Percentiles rank a stretch among this genome's conserved stretches.
Conservation (phyloP, 2,329 filamentous ascomycete genomes). For the Chaetomium strumarium region DNA sequence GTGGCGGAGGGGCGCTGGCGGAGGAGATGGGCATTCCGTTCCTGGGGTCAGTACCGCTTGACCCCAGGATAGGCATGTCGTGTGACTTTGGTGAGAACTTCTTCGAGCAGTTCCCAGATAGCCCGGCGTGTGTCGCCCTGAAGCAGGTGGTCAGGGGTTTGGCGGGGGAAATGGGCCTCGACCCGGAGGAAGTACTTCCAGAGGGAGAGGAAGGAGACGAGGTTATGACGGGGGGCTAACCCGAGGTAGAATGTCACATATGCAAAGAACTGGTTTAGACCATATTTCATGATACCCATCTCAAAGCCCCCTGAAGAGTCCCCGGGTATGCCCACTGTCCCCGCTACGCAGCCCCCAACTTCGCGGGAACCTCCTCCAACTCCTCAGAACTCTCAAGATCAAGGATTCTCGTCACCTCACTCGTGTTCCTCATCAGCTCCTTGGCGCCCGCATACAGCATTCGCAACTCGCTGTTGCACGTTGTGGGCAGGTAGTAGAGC, state of each 20-base stretch:
- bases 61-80: conserved; percentile 90
- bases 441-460: conserved; percentile 97
- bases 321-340: neutral
- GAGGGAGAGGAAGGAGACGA: conserved; percentile 29
- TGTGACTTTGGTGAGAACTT: conserved; percentile 98
- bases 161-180: conserved; percentile 57
- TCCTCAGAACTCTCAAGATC: conserved; percentile 80
- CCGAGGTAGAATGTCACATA: neutral
- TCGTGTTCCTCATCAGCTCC: conserved; percentile 89
- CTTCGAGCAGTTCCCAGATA: conserved; percentile 88
- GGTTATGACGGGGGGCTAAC: neutral
- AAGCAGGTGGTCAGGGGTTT: conserved; percentile 72
- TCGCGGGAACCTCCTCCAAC: conserved; percentile 71
- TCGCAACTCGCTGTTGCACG: conserved; percentile 77
- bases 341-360: conserved; percentile 38
- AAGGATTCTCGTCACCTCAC: conserved; percentile 81
- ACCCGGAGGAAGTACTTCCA: conserved; percentile 48
- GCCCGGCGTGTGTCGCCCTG: conserved; percentile 79
- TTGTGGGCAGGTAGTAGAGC: conserved; percentile 88
- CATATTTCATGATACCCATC: neutral
- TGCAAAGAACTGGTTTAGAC: neutral
- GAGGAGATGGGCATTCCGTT: conserved; percentile 85
- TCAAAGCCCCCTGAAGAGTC: neutral
- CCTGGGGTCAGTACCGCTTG: conserved; percentile 81
- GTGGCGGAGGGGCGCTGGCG: conserved; percentile 74